Evolutionary conservation across 371 early-diverging fungal species (phyloP).

Genomic region (Blyttiomyces sp.): DNA sequence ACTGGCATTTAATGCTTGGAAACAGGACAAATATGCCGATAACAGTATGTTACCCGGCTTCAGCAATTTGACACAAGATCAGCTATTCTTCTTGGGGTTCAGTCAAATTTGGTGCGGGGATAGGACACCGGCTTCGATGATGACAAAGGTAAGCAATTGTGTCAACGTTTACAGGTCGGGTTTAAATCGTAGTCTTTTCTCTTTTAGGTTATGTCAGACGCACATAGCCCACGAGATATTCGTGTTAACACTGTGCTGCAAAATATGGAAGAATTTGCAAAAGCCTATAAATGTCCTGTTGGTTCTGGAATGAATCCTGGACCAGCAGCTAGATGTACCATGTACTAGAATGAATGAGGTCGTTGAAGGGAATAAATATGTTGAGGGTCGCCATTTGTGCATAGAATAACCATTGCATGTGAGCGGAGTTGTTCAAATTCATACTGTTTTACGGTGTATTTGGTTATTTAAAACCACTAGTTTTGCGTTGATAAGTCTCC

Average conservation of each 20-base stretch:
- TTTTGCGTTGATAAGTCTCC: too few relatives aligned
- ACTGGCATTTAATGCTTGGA: conserved; percentile 39
- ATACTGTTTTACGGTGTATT: too few relatives aligned
- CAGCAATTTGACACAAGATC: conserved; percentile 20
- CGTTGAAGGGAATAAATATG: too few relatives aligned
- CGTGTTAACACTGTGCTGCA: conserved; percentile 63
- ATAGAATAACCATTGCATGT: too few relatives aligned
- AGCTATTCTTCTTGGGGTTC: conserved; percentile 32
- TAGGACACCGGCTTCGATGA: conserved; percentile 1
- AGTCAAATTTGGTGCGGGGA: conserved; percentile 33
- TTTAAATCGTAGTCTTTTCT: too few relatives aligned
- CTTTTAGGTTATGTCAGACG: too few relatives aligned
- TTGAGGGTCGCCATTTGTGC: too few relatives aligned
- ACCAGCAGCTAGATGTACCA: not conserved
- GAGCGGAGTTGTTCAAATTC: too few relatives aligned
- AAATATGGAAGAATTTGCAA: conserved; percentile 60
- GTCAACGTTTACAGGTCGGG: too few relatives aligned
- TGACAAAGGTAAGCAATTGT: not conserved
- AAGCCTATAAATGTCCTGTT: conserved; percentile 58
- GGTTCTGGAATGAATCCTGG: conserved; percentile 23
- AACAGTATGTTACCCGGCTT: conserved; percentile 34
- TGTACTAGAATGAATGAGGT: too few relatives aligned
- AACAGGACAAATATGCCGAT: not conserved
- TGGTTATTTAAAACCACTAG: too few relatives aligned
- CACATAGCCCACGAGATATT: conserved; percentile 44